These are phyloP conservation scores for Theileria luwenshuni DNA, from an alignment of 169 alveolate species.

Conservation along the genomic window DNA sequence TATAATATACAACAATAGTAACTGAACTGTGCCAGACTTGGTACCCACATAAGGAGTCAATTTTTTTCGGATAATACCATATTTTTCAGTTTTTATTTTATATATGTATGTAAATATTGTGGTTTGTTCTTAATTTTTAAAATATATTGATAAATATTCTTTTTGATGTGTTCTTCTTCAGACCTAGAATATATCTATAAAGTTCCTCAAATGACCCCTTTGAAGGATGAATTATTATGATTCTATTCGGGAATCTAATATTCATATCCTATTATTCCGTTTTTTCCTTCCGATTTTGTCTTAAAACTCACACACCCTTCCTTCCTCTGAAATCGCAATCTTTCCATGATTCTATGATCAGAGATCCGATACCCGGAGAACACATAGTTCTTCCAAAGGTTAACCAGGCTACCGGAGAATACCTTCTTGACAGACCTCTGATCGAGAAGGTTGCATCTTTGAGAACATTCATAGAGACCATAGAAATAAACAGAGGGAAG, in stretches of 20 bases:
- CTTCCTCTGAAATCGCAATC: neutral
- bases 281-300: neutral
- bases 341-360: conserved; percentile 31
- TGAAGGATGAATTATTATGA: no score
- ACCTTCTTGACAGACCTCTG: conserved; percentile 53
- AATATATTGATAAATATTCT: no score
- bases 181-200: no score
- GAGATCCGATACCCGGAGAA: conserved; percentile 64
- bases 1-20: no score
- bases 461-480: conserved; percentile 52
- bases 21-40: neutral
- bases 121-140: no score
- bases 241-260: no score
- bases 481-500: conserved; percentile 61
- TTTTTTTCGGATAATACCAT: no score
- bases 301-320: neutral
- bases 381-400: conserved; percentile 51
- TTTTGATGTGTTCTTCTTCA: no score
- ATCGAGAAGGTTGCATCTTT: conserved; percentile 58
- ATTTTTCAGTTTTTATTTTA: no score
- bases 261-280: neutral
- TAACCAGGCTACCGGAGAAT: conserved; percentile 50
- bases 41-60: no score
- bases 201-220: no score
- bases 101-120: no score